phyloP scores from a whole-genome alignment of 805 yeast species.

The Peterozyma toletana region DNA sequence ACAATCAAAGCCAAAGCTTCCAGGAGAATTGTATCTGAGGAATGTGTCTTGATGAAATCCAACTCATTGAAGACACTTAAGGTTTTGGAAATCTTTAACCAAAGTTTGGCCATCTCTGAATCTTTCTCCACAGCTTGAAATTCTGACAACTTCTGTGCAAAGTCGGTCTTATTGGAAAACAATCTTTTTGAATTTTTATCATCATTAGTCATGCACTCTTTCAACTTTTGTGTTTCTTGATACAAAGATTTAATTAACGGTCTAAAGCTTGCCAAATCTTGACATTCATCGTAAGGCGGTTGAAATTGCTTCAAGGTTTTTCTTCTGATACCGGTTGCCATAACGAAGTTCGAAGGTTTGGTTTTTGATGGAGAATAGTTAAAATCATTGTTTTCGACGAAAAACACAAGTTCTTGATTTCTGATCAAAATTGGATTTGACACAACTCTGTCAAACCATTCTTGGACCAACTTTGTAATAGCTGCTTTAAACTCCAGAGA shows the following conservation, averaged over 20 bases:
- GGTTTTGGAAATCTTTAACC: slow-evolving; percentile 72
- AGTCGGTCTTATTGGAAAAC: slow-evolving; percentile 57
- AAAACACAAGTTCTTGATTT: slow-evolving; percentile 83
- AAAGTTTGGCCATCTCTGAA: slow-evolving; percentile 68
- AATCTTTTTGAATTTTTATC: slow-evolving; percentile 37
- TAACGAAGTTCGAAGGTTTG: slow-evolving; percentile 31
- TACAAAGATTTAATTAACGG: slow-evolving; percentile 80
- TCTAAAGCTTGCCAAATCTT: slow-evolving; percentile 75
- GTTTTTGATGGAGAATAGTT: slow-evolving; percentile 31
- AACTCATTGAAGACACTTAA: slow-evolving; percentile 68
- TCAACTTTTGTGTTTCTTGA: slow-evolving; percentile 47
- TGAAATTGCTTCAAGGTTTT: slow-evolving; percentile 87
- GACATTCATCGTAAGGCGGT: slow-evolving; percentile 84
- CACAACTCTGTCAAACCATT: slow-evolving; percentile 77
- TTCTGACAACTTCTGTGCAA: slow-evolving; percentile 30
- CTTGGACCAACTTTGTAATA: slow-evolving; percentile 56
- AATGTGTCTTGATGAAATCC: slow-evolving; percentile 61
- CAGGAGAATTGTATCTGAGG: slow-evolving; percentile 67
- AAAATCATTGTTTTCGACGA: slow-evolving; percentile 34
- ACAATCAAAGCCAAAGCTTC: slow-evolving; percentile 63
- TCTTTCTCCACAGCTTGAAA: slow-evolving; percentile 38
- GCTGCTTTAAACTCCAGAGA: slow-evolving; percentile 71
- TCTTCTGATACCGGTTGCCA: slow-evolving; percentile 81
- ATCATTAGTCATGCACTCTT: slow-evolving; percentile 23
- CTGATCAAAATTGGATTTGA: slow-evolving; percentile 72